A percentile compares a stretch with the other conserved stretches of the same genome.
These are phyloP conservation scores for Themeda triandra DNA, from an alignment of 176 grass and related monocot species.

Conservation along the genomic window DNA sequence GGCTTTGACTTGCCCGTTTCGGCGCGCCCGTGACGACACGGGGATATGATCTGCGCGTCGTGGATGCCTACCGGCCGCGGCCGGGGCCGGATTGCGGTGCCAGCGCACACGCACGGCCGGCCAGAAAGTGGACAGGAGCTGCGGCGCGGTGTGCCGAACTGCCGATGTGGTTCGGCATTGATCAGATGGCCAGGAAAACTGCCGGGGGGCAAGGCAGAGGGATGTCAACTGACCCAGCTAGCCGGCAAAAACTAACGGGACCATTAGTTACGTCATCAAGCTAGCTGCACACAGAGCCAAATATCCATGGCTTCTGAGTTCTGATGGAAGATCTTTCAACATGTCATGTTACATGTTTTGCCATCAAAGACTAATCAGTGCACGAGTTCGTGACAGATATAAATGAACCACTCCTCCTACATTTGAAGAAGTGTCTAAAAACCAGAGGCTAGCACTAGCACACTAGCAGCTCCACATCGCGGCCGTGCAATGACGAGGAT, in stretches of 20 bases:
- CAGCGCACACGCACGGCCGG: neutral
- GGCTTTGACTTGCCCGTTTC: constrained; percentile 24
- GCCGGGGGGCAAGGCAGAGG: no score
- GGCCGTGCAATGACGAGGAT: constrained; percentile 14
- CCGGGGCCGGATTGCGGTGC: neutral
- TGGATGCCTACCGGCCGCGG: no score
- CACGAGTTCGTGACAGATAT: neutral
- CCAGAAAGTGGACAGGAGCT: neutral
- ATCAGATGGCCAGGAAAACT: neutral
- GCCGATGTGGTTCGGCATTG: neutral
- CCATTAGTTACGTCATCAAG: no score
- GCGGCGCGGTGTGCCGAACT: no score
- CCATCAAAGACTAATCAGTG: neutral
- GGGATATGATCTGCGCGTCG: neutral
- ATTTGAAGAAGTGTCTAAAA: neutral
- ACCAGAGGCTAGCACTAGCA: no score
- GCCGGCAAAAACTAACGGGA: no score
- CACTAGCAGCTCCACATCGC: no score
- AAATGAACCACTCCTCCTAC: neutral
- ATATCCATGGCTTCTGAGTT: no score
- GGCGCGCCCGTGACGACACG: neutral
- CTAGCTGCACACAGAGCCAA: no score
- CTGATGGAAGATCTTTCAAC: no score
- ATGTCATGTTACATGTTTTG: neutral
- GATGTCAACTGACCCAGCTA: no score